Evolutionary conservation across 179 eudicot genomes (phyloP), one percentile per base, ranked within the genome.

Genomic region (Pouteria campechiana): DNA sequence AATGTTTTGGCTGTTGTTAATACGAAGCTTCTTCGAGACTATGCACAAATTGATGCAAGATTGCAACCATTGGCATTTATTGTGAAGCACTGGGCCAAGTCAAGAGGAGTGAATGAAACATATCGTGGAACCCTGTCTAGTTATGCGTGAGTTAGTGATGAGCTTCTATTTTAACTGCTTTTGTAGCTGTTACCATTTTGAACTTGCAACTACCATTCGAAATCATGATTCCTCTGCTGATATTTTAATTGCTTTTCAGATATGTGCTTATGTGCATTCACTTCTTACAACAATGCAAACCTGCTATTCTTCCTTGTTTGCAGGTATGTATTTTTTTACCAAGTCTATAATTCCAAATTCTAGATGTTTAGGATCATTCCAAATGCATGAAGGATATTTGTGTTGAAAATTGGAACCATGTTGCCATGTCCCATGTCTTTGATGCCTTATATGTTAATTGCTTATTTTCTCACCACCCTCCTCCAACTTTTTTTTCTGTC

Each of bases 21-120:
- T 58, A 81, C 98, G 57, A 86, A 81, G 69, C 72, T 90, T 34
- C 83, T 90, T 35, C 74, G 77, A 38, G 98, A 90, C 68, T 90
- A 90, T 67, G 83, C 80, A 17, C 57, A 75, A 29, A 81, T 90
- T 55, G 98, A 90, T 61, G 68, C 13, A 48, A 81, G 98, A 57
- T 63, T 90, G 48, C 80, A 84, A 46, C 98, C 86, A 51, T 54
- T 90, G 76, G 95, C 84, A 22, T 90, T 81, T 60, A 77, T 90
- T 70, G 90, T 90, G 56, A 90, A 90, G 57, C 98, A 90, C 43
- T 90, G 98, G 98, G 98, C 98, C 7, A 90, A 90, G 48, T 76
- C 81, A 23, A 78, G 98, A 71, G 90, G 80, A 52, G 87, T 90
- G 35, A 90, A 90, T 67, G 94, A 74, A 67, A 90, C 98, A 40